Percentiles rank a stretch among this genome's conserved stretches.
phyloP scores from a whole-genome alignment of 495 filamentous ascomycete species.

The Sordaria brevicollis region DNA sequence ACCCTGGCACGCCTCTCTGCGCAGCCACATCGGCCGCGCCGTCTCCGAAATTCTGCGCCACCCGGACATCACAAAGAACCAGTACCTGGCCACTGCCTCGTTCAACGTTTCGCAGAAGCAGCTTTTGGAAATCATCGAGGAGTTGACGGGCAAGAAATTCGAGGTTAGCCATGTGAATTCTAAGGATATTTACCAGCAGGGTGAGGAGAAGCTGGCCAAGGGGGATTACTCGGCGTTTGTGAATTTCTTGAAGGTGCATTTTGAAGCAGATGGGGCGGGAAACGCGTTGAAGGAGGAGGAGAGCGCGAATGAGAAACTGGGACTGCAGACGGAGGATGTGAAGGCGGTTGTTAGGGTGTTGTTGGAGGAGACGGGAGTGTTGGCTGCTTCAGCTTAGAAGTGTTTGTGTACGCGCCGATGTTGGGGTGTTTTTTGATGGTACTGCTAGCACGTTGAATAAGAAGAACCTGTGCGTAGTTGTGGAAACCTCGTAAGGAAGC shows the following conservation, averaged over 20 bases:
- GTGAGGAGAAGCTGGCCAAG: slow-evolving; percentile 33
- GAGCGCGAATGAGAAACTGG: slow-evolving; percentile 13
- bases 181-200: slow-evolving; percentile 31
- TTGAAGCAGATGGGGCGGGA: slow-evolving; percentile 37
- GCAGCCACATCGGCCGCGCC: slow-evolving; percentile 36
- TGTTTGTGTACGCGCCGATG: too few species aligned
- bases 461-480: too few species aligned
- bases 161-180: slow-evolving; percentile 27
- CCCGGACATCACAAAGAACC: slow-evolving; percentile 45
- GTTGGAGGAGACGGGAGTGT: slow-evolving; percentile 5
- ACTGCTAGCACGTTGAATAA: too few species aligned
- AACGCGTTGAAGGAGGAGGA: slow-evolving; percentile 24
- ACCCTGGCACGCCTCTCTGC: slow-evolving; percentile 36
- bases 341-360: slow-evolving; percentile 7
- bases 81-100: slow-evolving; percentile 36
- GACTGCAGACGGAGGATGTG: slow-evolving; percentile 15
- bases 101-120: slow-evolving; percentile 45
- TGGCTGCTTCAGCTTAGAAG: background rate
- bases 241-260: slow-evolving; percentile 23
- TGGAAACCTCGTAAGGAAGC: too few species aligned
- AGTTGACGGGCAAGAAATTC: slow-evolving; percentile 33
- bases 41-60: slow-evolving; percentile 39
- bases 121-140: slow-evolving; percentile 39
- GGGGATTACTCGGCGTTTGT: slow-evolving; percentile 34
- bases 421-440: too few species aligned